A percentile compares a stretch with the other conserved stretches of the same genome.
These are phyloP conservation scores for Pyricularia sp. DNA, from an alignment of 2,329 filamentous ascomycete species.

Conservation along the genomic window DNA sequence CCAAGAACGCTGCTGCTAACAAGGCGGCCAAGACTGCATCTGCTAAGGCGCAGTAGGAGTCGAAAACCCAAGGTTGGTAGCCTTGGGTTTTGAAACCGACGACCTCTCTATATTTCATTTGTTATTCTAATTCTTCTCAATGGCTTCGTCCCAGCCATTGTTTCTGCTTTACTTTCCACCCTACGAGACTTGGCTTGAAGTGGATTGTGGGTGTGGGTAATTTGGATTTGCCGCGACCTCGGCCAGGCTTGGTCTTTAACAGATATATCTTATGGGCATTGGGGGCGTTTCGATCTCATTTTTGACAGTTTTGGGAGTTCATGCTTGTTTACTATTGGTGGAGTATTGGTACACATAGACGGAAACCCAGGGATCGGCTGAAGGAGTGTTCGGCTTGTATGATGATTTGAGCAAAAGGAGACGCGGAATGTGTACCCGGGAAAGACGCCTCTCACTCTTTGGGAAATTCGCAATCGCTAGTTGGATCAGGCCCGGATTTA, in stretches of 20 bases:
- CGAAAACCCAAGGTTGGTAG: background rate
- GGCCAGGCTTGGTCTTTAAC: background rate
- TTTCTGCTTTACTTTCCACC: background rate
- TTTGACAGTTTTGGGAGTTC: background rate
- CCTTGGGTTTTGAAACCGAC: background rate
- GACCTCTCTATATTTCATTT: background rate
- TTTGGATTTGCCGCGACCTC: background rate
- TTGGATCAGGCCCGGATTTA: background rate
- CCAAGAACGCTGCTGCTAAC: constrained; percentile 22
- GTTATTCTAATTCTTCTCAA: background rate
- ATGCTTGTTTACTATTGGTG: background rate
- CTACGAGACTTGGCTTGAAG: background rate
- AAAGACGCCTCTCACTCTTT: background rate
- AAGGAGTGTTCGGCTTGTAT: background rate
- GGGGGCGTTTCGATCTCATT: background rate
- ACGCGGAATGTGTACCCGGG: background rate
- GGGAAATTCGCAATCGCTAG: background rate
- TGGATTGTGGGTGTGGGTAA: background rate
- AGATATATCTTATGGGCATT: background rate
- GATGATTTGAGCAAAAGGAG: background rate
- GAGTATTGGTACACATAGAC: background rate
- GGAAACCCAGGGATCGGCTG: background rate
- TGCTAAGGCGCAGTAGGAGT: constrained; percentile 8
- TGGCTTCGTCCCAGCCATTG: background rate
- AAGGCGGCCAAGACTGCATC: constrained; percentile 19